Percentiles rank a stretch among this genome's conserved stretches.
Evolutionary conservation across 192 early-diverging fungal species (phyloP).

Genomic region (Podila verticillata): DNA sequence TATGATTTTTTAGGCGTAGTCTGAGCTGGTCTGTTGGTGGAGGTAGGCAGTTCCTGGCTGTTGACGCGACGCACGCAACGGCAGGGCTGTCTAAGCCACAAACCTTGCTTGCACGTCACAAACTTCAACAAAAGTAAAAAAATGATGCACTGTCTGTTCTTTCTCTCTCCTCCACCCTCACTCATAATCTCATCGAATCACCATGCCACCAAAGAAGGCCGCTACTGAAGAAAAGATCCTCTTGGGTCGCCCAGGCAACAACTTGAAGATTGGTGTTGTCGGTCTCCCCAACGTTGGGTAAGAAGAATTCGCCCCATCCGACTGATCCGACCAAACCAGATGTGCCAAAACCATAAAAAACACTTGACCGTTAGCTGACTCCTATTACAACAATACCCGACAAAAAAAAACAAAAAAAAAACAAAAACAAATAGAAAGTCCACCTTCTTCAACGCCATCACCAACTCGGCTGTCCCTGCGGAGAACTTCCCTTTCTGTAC

Average conservation of each 20-base stretch:
- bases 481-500: constrained; percentile 99
- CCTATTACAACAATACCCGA: constrained; percentile 26
- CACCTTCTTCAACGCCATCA: constrained; percentile 88
- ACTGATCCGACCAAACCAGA: not conserved
- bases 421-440: constrained; percentile 66
- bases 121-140: not conserved
- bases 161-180: constrained; percentile 4
- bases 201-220: constrained; percentile 87
- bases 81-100: not conserved
- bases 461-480: constrained; percentile 72
- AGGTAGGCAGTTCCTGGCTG: no score
- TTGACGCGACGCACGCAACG: no score
- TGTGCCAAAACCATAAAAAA: no score
- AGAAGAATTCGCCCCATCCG: not conserved
- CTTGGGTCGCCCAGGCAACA: constrained; percentile 87
- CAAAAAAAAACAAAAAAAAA: not conserved
- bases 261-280: constrained; percentile 94
- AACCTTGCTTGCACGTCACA: no score
- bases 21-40: no score
- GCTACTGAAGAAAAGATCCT: constrained; percentile 78
- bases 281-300: constrained; percentile 96
- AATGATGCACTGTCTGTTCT: not conserved
- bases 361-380: constrained; percentile 42
- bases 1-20: no score
- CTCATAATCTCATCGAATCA: constrained; percentile 21